A percentile compares a stretch with the other conserved stretches of the same genome.
Conservation (phyloP, 2,329 filamentous ascomycete genomes). For the Fusarium tjaetaba region DNA sequence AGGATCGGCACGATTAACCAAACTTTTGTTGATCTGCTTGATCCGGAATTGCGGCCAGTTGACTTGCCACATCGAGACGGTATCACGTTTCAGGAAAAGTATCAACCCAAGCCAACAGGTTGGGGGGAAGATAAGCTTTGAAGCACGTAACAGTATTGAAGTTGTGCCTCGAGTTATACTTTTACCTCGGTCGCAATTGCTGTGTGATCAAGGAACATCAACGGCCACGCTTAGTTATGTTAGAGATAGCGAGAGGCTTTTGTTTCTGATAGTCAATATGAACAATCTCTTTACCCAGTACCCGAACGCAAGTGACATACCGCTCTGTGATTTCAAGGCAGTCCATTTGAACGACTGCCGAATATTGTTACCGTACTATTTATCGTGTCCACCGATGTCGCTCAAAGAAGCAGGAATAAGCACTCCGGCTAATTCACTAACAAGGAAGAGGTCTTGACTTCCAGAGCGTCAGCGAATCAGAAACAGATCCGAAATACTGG, state of each 20-base stretch:
- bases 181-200: too few relatives aligned
- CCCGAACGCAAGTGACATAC: neutral
- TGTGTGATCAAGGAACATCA: too few relatives aligned
- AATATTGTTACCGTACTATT: neutral
- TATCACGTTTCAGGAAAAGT: neutral
- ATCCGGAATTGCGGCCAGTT: neutral
- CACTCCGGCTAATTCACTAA: neutral
- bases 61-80: neutral
- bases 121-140: neutral
- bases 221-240: neutral
- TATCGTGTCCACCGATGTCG: neutral
- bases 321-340: neutral
- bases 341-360: neutral
- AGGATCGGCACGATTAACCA: neutral
- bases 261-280: neutral
- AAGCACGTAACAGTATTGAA: neutral
- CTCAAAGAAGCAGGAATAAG: neutral
- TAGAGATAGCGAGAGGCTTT: accelerated
- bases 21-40: neutral
- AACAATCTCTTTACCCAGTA: neutral
- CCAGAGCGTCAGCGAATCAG: neutral
- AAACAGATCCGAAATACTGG: neutral
- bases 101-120: neutral
- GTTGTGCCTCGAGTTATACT: neutral
- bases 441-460: neutral